These are phyloP conservation scores for Pythium dissimile DNA, from an alignment of 352 stramenopile species.

Conservation along the genomic window DNA sequence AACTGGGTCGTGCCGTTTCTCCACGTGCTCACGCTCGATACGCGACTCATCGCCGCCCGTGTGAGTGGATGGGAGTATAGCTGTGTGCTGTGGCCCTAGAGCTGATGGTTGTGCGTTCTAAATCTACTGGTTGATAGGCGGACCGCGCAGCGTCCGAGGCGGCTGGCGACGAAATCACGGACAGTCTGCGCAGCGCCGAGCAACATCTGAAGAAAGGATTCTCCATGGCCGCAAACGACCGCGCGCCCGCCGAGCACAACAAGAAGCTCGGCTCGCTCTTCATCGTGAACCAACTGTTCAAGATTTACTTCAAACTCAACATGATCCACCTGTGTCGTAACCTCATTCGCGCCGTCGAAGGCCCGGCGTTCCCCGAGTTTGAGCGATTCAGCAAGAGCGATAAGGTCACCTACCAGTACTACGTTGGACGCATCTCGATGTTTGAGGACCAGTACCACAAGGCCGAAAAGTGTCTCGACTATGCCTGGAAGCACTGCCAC, in stretches of 20 bases:
- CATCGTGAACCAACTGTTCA: conserved; percentile 96
- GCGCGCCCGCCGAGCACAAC: conserved; percentile 70
- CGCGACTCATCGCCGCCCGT: conserved; percentile 58
- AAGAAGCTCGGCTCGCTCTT: conserved; percentile 87
- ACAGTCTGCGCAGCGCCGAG: conserved; percentile 75
- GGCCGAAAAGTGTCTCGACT: conserved; percentile 92
- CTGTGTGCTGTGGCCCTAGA: too few relatives aligned
- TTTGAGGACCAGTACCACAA: conserved; percentile 97
- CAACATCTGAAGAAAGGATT: conserved; percentile 87
- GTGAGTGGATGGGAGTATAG: too few relatives aligned
- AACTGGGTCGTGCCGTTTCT: conserved; percentile 86
- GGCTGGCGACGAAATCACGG: conserved; percentile 69
- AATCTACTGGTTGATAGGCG: conserved; percentile 42
- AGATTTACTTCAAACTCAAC: conserved; percentile 96
- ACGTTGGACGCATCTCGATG: conserved; percentile 94
- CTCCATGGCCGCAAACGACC: conserved; percentile 82
- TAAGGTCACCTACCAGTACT: conserved; percentile 96
- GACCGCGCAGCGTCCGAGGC: conserved; percentile 61
- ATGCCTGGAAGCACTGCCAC: conserved; percentile 92
- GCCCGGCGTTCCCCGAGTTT: conserved; percentile 73
- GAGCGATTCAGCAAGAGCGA: conserved; percentile 81
- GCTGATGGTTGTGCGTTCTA: too few relatives aligned
- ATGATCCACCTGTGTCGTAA: conserved; percentile 96
- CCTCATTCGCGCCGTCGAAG: conserved; percentile 85
- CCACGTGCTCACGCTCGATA: conserved; percentile 78